Evolutionary conservation across 1,139 yeast species (phyloP), one percentile per base, ranked within the genome.

Genomic region (Blastobotrys indianensis): DNA sequence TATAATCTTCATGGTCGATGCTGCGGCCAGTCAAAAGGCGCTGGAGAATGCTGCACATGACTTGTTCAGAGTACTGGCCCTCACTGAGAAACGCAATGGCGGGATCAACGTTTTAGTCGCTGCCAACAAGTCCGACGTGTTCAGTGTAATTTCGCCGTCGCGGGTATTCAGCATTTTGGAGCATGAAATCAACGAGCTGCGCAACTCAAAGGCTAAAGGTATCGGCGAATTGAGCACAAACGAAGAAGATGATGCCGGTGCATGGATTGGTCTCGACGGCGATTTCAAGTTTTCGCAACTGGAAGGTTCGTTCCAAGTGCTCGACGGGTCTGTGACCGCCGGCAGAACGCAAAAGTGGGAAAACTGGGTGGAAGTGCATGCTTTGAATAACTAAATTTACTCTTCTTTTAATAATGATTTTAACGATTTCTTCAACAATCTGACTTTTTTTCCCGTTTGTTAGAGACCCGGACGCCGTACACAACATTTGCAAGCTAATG

Each of bases 21-120:
- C 70, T 11, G 61, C 72, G 4, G 52, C 62, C 17, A 62, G 65
- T 2, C 55, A 56, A 7, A 54, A 56, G 25, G 55, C 54, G 10
- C 53, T 66, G 30, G 50, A 58, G 28, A 54, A 47, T 25, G 63
- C 69, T 0, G 72, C 71, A 1, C 52, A 52, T 32, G 53, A 53
- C 25, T 56, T 68, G 37, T 63, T 57, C 48, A 50, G 53, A 28
- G 49, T 68, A 16, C 58, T 68, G 32, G 54, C 58, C 31, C 44
- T 49, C 13, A 55, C 69, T 7, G 70, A 68, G 48, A 46, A 49
- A 37, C 54, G 59, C 9, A 49, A 54, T 17, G 63, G 62, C 12
- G 94, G 94, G 2, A 73, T 83, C 13, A 92, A 85, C 60, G 69
- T 82, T 44, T 68, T 85, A 48, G 68, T 90, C 54, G 94, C 90